Evolutionary conservation across 78 protist species (phyloP).

Genomic region (Dictyostelium citrinum): DNA sequence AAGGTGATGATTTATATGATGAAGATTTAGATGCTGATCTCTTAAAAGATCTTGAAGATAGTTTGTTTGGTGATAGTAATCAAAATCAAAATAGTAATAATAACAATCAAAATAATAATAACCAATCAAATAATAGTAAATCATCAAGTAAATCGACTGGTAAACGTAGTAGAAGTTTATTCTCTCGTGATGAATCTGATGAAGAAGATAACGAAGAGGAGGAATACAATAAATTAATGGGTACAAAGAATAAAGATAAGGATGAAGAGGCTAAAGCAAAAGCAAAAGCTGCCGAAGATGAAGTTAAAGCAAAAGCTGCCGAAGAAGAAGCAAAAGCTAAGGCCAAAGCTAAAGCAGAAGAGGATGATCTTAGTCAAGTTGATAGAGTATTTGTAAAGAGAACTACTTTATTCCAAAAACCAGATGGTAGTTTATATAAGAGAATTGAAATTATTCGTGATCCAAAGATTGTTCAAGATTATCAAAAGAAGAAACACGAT

Average conservation of each 20-base stretch:
- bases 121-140: neutral
- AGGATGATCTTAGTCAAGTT: conserved; percentile 9
- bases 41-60: conserved; percentile 51
- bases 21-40: conserved; percentile 43
- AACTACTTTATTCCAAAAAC: conserved; percentile 41
- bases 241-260: neutral
- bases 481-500: conserved; percentile 9
- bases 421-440: conserved; percentile 62
- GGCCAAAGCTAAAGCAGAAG: neutral
- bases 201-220: conserved; percentile 52
- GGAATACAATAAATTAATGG: neutral
- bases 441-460: conserved; percentile 72
- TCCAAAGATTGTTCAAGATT: conserved; percentile 45
- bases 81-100: neutral
- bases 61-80: conserved; percentile 8
- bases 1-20: conserved; percentile 45
- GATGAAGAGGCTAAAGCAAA: neutral
- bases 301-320: neutral
- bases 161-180: neutral
- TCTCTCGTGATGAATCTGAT: conserved; percentile 34
- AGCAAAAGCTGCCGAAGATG: neutral
- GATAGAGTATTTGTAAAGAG: conserved; percentile 51
- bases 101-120: neutral
- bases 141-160: neutral
- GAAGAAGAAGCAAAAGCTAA: neutral